Conservation (phyloP, 2,329 filamentous ascomycete species). For the Apiospora malaysiana region DNA sequence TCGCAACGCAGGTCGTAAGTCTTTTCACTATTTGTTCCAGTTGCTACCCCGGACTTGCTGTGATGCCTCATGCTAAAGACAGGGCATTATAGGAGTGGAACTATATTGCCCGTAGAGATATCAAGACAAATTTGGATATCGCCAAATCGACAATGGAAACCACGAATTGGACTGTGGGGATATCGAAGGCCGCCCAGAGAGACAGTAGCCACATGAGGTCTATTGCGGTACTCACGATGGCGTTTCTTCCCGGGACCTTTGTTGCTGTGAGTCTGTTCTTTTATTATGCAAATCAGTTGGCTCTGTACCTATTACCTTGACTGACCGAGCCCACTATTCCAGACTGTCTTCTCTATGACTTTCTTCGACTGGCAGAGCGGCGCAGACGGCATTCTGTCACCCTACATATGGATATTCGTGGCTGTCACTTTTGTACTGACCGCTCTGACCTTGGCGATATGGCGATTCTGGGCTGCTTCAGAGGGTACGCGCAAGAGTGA, state of each 20-base stretch:
- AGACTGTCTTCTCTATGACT: conserved; percentile 1
- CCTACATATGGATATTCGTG: conserved; percentile 11
- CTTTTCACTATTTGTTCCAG: not conserved
- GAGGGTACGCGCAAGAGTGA: not conserved
- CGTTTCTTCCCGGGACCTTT: not conserved
- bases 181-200: not conserved
- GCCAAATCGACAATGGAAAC: not conserved
- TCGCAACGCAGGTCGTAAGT: not conserved
- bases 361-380: not conserved
- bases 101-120: not conserved
- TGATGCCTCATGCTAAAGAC: not conserved
- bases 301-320: not conserved
- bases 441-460: not conserved
- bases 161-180: not conserved
- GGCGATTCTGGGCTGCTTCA: not conserved
- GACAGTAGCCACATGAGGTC: conserved; percentile 7
- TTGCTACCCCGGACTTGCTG: not conserved
- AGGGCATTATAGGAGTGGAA: not conserved
- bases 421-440: not conserved
- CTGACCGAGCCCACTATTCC: not conserved
- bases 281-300: not conserved
- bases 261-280: not conserved
- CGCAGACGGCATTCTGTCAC: not conserved
- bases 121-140: not conserved
- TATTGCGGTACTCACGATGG: conserved; percentile 4